Evolutionary conservation across 2,329 filamentous ascomycete genomes (phyloP).

Genomic region (Cladosporium sp.): DNA sequence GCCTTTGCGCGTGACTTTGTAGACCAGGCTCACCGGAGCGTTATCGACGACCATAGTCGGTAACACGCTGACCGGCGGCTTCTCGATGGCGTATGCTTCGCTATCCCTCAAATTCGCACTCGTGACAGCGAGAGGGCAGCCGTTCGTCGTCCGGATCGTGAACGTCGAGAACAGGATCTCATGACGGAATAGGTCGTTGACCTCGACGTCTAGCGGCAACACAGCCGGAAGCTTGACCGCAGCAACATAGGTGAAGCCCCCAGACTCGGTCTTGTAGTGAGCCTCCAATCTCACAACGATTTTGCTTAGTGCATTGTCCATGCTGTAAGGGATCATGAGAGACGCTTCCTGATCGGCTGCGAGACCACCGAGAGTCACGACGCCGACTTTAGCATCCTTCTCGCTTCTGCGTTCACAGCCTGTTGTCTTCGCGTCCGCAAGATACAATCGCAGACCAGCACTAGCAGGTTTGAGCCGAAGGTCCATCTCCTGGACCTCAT

Average conservation of each 20-base stretch:
- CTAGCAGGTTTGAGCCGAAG: constrained; percentile 53
- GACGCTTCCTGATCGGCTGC: constrained; percentile 42
- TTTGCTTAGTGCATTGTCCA: constrained; percentile 57
- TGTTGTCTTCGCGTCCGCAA: constrained; percentile 39
- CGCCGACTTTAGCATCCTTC: constrained; percentile 13
- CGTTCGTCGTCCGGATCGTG: constrained; percentile 74
- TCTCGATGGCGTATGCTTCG: constrained; percentile 60
- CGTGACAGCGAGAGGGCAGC: constrained; percentile 67
- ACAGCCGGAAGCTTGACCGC: constrained; percentile 62
- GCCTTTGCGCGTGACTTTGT: constrained; percentile 62
- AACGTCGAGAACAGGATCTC: constrained; percentile 78
- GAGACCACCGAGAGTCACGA: constrained; percentile 18
- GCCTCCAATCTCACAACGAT: constrained; percentile 64
- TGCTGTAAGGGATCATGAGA: constrained; percentile 71
- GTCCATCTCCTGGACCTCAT: constrained; percentile 49
- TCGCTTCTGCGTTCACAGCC: constrained; percentile 4
- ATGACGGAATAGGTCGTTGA: constrained; percentile 91
- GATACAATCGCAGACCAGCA: constrained; percentile 53
- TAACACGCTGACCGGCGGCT: constrained; percentile 34
- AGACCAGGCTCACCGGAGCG: constrained; percentile 74
- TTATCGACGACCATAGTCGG: constrained; percentile 65
- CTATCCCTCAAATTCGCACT: constrained; percentile 65
- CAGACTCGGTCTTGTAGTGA: constrained; percentile 22
- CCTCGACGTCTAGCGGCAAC: constrained; percentile 85
- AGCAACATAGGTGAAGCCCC: constrained; percentile 46